Percentiles rank a stretch among this genome's conserved stretches.
phyloP scores from a whole-genome alignment of 1,284 basidiomycete species.

The Tilletia horrida region DNA sequence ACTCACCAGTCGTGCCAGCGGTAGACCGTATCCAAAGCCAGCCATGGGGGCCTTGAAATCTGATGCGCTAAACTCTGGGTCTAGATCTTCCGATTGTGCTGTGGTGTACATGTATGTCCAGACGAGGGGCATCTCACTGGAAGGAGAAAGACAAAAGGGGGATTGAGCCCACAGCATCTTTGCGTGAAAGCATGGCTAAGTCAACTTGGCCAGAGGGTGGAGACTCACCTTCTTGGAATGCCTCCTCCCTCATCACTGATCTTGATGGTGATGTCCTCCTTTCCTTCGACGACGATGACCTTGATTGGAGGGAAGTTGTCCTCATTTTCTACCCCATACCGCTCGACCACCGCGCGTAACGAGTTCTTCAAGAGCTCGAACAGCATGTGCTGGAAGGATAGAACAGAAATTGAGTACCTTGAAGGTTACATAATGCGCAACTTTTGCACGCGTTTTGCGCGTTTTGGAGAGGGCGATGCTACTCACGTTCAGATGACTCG shows the following conservation, averaged over 20 bases:
- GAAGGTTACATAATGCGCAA: background rate
- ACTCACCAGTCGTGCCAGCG: conserved; percentile 78
- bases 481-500: conserved; percentile 67
- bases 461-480: background rate
- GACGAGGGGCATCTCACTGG: conserved; percentile 82
- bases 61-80: conserved; percentile 79
- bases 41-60: conserved; percentile 99
- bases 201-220: no score
- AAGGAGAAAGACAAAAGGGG: background rate
- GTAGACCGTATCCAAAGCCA: conserved; percentile 67
- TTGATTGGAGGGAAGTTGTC: conserved; percentile 64
- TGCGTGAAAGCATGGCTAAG: no score
- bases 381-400: conserved; percentile 69
- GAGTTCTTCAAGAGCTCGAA: conserved; percentile 99
- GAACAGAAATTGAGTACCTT: background rate
- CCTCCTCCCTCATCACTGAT: conserved; percentile 95
- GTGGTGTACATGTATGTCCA: conserved; percentile 99
- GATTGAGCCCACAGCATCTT: no score
- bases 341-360: conserved; percentile 90
- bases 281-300: conserved; percentile 68
- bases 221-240: conserved; percentile 70
- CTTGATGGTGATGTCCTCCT: conserved; percentile 94
- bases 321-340: conserved; percentile 78
- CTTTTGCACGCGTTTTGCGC: background rate
- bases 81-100: conserved; percentile 82